Conservation (phyloP, 1,284 basidiomycete species). For the Xerocomus minutiporus region DNA sequence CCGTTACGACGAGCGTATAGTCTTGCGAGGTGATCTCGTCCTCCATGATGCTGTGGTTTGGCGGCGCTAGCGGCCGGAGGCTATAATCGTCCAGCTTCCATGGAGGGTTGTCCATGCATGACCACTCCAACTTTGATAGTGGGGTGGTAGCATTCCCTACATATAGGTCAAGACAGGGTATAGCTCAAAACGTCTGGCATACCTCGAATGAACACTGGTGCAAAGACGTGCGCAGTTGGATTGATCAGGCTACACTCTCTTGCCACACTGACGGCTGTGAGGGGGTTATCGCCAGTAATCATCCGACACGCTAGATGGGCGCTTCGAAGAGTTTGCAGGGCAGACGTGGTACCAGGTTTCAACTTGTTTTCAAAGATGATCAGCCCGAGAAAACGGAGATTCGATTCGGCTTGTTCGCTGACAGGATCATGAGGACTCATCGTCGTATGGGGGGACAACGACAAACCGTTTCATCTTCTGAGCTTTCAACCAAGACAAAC, state of each 20-base stretch:
- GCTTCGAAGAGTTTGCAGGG: conserved; percentile 83
- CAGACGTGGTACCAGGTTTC: conserved; percentile 89
- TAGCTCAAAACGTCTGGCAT: conserved; percentile 8
- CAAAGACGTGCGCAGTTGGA: conserved; percentile 88
- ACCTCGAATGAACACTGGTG: conserved; percentile 80
- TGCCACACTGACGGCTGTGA: conserved; percentile 96
- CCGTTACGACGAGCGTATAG: conserved; percentile 89
- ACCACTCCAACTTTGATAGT: conserved; percentile 81
- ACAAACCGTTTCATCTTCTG: conserved; percentile 89
- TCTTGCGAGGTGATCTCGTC: conserved; percentile 78
- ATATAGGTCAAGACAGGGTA: conserved; percentile 1
- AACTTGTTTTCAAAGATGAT: conserved; percentile 99
- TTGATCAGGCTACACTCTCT: conserved; percentile 91
- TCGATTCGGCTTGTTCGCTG: conserved; percentile 92
- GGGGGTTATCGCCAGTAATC: conserved; percentile 97
- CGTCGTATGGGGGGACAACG: background rate
- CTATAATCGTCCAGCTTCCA: conserved; percentile 89
- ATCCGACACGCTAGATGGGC: conserved; percentile 95
- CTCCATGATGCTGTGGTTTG: conserved; percentile 61
- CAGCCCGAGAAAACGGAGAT: conserved; percentile 88
- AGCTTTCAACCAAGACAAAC: conserved; percentile 95
- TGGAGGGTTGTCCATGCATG: conserved; percentile 83
- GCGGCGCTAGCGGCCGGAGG: conserved; percentile 71
- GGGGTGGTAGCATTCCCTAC: conserved; percentile 60
- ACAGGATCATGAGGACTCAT: conserved; percentile 3